These are phyloP conservation scores for Beauveria sp. DNA, from an alignment of 2,329 filamentous ascomycete species.

Conservation along the genomic window DNA sequence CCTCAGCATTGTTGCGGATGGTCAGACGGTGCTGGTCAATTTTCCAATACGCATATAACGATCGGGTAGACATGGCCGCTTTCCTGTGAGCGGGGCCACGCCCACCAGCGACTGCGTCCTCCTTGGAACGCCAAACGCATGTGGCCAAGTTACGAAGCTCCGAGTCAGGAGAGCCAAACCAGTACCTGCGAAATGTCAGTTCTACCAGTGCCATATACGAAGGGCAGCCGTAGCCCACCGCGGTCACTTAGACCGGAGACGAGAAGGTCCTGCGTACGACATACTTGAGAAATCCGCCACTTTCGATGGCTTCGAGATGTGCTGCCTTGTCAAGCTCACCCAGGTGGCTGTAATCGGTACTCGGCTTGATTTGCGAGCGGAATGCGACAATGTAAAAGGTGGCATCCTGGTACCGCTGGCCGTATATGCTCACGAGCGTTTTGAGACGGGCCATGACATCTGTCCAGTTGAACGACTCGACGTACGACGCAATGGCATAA, in stretches of 20 bases:
- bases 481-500: slow-evolving; percentile 71
- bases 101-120: slow-evolving; percentile 53
- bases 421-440: slow-evolving; percentile 37
- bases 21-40: slow-evolving; percentile 65
- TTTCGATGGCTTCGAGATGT: slow-evolving; percentile 70
- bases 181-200: slow-evolving; percentile 51
- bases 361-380: slow-evolving; percentile 61
- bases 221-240: not conserved
- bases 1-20: slow-evolving; percentile 55
- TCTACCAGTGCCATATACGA: not conserved
- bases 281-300: slow-evolving; percentile 75
- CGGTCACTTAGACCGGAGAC: not conserved
- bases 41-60: slow-evolving; percentile 57
- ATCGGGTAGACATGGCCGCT: slow-evolving; percentile 58
- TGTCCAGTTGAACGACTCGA: slow-evolving; percentile 69
- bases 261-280: slow-evolving; percentile 16
- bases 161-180: slow-evolving; percentile 71
- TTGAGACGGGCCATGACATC: slow-evolving; percentile 53
- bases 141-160: slow-evolving; percentile 75
- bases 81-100: slow-evolving; percentile 52
- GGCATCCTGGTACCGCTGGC: slow-evolving; percentile 49
- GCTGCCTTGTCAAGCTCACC: slow-evolving; percentile 68
- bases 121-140: slow-evolving; percentile 56
- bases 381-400: slow-evolving; percentile 83
- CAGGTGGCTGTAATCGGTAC: slow-evolving; percentile 60